Percentiles rank a stretch among this genome's conserved stretches.
Evolutionary conservation across 148 eudicot genomes (phyloP).

Genomic region (Fallopia convolvulus): DNA sequence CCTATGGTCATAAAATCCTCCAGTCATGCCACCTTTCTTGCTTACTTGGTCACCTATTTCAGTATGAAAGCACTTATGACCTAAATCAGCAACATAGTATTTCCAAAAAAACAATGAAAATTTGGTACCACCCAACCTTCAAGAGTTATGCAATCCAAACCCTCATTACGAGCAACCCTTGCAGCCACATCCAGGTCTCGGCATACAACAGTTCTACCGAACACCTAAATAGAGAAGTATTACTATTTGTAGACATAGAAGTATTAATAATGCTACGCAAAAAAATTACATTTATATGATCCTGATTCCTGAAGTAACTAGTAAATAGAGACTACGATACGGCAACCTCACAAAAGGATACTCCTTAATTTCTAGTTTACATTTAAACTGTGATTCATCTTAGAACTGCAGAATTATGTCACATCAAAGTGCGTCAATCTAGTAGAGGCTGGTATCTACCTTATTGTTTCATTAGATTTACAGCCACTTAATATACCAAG

Average conservation of each 20-base stretch:
- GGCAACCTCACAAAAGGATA: not conserved
- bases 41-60: constrained; percentile 94
- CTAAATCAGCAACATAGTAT: constrained; percentile 9
- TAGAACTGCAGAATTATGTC: not conserved
- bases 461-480: not conserved
- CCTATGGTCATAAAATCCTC: constrained; percentile 89
- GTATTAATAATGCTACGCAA: not conserved
- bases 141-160: constrained; percentile 91
- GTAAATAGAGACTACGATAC: not conserved
- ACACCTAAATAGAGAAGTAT: constrained; percentile 40
- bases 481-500: not conserved
- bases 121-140: constrained; percentile 48
- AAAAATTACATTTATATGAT: not conserved
- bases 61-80: constrained; percentile 13
- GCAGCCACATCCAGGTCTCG: constrained; percentile 95
- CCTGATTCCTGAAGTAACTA: not conserved
- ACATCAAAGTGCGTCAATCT: not conserved
- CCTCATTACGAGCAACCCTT: constrained; percentile 78
- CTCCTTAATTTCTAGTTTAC: not conserved
- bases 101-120: not conserved
- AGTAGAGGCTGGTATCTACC: not conserved
- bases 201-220: constrained; percentile 87
- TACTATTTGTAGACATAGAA: not conserved
- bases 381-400: not conserved
- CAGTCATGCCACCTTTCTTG: constrained; percentile 99